These are phyloP conservation scores for Yarrowia sp. DNA, from an alignment of 805 yeast genomes.

Conservation along the genomic window DNA sequence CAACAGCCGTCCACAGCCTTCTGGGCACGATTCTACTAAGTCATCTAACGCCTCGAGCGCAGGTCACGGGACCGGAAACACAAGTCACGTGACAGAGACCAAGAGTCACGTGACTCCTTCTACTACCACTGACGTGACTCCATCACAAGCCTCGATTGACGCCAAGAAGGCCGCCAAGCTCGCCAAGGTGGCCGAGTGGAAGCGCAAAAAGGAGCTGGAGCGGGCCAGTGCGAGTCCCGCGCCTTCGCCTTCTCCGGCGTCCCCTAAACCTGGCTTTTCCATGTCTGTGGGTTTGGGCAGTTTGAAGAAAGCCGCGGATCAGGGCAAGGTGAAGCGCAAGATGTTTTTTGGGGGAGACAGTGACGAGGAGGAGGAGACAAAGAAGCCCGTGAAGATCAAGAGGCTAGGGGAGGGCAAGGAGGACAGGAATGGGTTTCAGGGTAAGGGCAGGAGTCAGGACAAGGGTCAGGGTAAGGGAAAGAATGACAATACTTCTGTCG, in stretches of 20 bases:
- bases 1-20: slow-evolving; percentile 6
- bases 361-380: slow-evolving; percentile 18
- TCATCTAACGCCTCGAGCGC: slow-evolving; percentile 5
- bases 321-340: slow-evolving; percentile 7
- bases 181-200: slow-evolving; percentile 67
- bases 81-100: too few species aligned
- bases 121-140: too few species aligned
- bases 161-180: slow-evolving; percentile 55
- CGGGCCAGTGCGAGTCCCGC: slow-evolving; percentile 43
- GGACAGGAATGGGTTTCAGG: not conserved
- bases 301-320: not conserved
- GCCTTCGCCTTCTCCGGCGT: slow-evolving; percentile 1
- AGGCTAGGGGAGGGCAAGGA: slow-evolving; percentile 7
- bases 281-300: slow-evolving; percentile 1
- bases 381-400: slow-evolving; percentile 12
- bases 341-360: slow-evolving; percentile 19
- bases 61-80: too few species aligned
- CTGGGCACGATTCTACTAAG: slow-evolving; percentile 30
- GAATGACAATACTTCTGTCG: slow-evolving; percentile 45
- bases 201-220: slow-evolving; percentile 57
- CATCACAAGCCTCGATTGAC: too few species aligned
- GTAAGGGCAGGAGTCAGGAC: not conserved
- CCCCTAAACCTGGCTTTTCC: slow-evolving; percentile 25
- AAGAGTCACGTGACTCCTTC: too few species aligned
- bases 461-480: not conserved